phyloP scores from a whole-genome alignment of 129 eudicot species.

The Pseudognaphalium luteoalbum region DNA sequence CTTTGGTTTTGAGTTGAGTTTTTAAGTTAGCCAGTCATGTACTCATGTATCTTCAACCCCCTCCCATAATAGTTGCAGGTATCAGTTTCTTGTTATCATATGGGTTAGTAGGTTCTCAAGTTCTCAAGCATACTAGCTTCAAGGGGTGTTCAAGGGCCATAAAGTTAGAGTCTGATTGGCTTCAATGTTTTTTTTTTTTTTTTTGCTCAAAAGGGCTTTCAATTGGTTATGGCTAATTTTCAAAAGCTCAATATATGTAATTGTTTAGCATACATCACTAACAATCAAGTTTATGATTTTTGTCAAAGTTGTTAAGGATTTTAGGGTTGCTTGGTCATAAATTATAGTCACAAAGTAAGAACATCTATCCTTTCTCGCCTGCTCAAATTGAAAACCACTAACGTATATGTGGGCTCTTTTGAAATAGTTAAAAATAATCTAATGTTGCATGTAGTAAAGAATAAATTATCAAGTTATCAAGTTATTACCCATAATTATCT shows the following conservation, averaged over 20 bases:
- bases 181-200: background rate
- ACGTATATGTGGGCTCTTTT: background rate
- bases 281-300: background rate
- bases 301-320: background rate
- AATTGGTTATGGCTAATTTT: background rate
- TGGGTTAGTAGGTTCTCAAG: background rate
- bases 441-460: background rate
- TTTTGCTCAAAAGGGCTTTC: background rate
- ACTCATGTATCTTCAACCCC: background rate
- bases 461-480: background rate
- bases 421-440: background rate
- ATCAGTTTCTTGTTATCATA: background rate
- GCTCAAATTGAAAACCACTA: constrained; percentile 12
- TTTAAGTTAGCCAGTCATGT: background rate
- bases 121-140: constrained; percentile 2
- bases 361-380: background rate
- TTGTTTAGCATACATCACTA: background rate
- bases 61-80: background rate
- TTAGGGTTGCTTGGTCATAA: background rate
- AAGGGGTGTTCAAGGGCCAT: background rate
- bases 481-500: background rate
- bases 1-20: background rate
- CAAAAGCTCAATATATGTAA: background rate
- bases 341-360: background rate
- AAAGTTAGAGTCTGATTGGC: background rate